Evolutionary conservation across 2,329 filamentous ascomycete genomes (phyloP).

Genomic region (Trichoderma cornu-damae): DNA sequence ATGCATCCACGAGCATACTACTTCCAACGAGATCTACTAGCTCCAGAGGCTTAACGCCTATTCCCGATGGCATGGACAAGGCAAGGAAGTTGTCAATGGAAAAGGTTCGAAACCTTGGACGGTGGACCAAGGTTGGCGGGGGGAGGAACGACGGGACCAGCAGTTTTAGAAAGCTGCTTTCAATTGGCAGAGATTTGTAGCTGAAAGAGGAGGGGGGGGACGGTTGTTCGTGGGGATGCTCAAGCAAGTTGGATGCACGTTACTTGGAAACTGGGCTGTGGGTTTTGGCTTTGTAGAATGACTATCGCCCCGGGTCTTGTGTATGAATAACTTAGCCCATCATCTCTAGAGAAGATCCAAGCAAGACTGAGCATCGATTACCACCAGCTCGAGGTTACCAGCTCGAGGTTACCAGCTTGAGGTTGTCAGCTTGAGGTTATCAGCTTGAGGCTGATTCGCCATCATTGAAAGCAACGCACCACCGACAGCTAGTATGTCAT

Average conservation of each 20-base stretch:
- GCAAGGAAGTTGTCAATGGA: constrained; percentile 2
- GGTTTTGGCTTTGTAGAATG: background rate
- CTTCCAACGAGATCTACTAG: background rate
- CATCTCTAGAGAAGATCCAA: background rate
- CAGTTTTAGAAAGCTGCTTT: constrained; percentile 14
- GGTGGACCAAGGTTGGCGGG: background rate
- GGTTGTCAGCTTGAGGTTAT: too few species aligned
- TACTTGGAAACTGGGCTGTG: background rate
- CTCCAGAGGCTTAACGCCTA: background rate
- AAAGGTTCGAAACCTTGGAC: background rate
- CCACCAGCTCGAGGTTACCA: too few species aligned
- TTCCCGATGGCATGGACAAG: background rate
- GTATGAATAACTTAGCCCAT: background rate
- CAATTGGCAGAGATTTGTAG: constrained; percentile 8
- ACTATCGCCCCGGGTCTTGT: background rate
- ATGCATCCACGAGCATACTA: background rate
- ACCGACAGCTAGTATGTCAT: background rate
- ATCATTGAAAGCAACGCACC: too few species aligned
- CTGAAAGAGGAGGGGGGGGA: background rate
- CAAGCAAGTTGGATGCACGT: background rate
- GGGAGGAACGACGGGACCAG: constrained; percentile 1
- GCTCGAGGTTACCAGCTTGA: too few species aligned
- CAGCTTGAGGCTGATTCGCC: too few species aligned
- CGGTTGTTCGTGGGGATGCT: background rate
- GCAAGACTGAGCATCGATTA: background rate